Evolutionary conservation across 2,329 filamentous ascomycete species (phyloP).

Genomic region (Rhynchosporium secalis): DNA sequence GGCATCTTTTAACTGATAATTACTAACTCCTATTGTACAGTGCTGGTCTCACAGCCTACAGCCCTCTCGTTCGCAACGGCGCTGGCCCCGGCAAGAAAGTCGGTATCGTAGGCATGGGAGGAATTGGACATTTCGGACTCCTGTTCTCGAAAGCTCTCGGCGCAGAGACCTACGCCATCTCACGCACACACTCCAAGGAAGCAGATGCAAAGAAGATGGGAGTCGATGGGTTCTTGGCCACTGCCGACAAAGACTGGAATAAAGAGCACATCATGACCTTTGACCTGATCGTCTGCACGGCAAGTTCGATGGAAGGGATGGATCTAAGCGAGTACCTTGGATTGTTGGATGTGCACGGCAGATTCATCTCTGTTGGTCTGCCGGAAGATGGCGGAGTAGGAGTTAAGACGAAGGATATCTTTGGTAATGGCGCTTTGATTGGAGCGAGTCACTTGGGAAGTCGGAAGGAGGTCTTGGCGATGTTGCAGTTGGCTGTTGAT

Average conservation of each 20-base stretch:
- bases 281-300: constrained; percentile 75
- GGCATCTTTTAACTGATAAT: too few species aligned
- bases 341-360: constrained; percentile 78
- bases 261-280: constrained; percentile 61
- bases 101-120: constrained; percentile 71
- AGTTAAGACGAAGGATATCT: constrained; percentile 73
- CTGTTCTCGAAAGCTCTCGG: constrained; percentile 69
- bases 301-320: constrained; percentile 67
- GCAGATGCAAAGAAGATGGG: constrained; percentile 59
- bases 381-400: constrained; percentile 73
- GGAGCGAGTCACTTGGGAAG: constrained; percentile 71
- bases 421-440: constrained; percentile 72
- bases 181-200: constrained; percentile 60
- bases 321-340: constrained; percentile 71
- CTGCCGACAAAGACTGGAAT: constrained; percentile 58
- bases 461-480: constrained; percentile 67
- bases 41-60: constrained; percentile 79
- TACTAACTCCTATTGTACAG: too few species aligned
- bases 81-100: constrained; percentile 78
- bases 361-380: constrained; percentile 77
- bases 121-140: constrained; percentile 70
- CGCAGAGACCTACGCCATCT: constrained; percentile 63
- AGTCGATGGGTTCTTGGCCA: constrained; percentile 60
- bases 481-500: constrained; percentile 70
- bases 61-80: constrained; percentile 74